Evolutionary conservation across 805 yeast species (phyloP).

Genomic region (Kazachstania viticola): DNA sequence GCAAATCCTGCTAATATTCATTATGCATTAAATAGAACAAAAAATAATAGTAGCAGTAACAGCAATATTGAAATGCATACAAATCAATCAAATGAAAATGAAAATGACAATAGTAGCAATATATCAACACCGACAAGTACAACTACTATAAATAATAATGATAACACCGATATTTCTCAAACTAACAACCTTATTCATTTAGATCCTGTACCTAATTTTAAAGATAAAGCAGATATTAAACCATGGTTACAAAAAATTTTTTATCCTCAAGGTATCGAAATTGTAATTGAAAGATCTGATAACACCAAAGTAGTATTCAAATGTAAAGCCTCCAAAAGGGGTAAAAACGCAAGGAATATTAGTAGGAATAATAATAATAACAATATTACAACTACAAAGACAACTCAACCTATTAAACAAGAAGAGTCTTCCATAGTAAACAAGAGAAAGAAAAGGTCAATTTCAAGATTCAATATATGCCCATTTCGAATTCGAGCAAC

Average conservation of each 20-base stretch:
- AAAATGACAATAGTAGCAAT: neutral
- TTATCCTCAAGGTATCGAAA: slow-evolving; percentile 37
- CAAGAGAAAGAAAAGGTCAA: slow-evolving; percentile 21
- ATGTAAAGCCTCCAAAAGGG: slow-evolving; percentile 36
- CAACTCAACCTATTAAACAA: neutral
- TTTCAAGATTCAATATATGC: slow-evolving; percentile 31
- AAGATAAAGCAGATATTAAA: slow-evolving; percentile 39
- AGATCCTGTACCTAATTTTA: slow-evolving; percentile 30
- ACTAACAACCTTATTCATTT: slow-evolving; percentile 24
- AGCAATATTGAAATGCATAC: neutral
- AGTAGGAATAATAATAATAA: slow-evolving; percentile 4
- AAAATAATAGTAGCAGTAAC: neutral
- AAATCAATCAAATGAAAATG: neutral
- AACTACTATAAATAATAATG: too few species aligned
- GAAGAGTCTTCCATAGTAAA: neutral
- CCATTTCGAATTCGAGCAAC: slow-evolving; percentile 60
- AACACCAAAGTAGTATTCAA: slow-evolving; percentile 48
- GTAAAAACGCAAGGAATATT: slow-evolving; percentile 9
- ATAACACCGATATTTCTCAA: neutral
- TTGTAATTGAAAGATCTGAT: slow-evolving; percentile 55
- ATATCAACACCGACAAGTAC: slow-evolving; percentile 2
- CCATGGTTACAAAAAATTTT: slow-evolving; percentile 48
- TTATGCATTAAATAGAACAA: too few species aligned
- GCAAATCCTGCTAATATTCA: too few species aligned
- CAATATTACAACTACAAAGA: neutral